Percentiles rank a stretch among this genome's conserved stretches.
phyloP scores from a whole-genome alignment of 139 green algal species.

The Coelastrella sp. region DNA sequence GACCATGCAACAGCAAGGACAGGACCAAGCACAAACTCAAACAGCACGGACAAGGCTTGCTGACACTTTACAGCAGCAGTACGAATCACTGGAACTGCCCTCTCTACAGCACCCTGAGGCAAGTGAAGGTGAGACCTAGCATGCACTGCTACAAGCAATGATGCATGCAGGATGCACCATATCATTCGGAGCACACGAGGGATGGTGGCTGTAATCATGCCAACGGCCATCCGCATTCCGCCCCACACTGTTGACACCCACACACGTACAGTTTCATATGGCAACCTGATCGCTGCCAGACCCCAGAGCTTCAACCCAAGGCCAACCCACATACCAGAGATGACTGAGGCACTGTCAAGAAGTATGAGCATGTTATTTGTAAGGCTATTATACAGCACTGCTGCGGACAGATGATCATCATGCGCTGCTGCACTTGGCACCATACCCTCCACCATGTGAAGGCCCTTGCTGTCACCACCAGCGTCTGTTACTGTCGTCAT shows the following conservation, averaged over 20 bases:
- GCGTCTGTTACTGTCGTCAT: not conserved
- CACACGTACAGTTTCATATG: not conserved
- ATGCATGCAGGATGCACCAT: not conserved
- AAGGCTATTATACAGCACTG: too few species aligned
- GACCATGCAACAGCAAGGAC: not conserved
- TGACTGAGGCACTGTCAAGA: not conserved
- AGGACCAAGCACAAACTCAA: not conserved
- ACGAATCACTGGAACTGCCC: not conserved
- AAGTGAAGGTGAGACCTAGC: not conserved
- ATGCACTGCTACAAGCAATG: not conserved
- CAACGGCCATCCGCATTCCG: not conserved
- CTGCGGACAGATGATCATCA: too few species aligned
- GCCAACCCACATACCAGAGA: constrained; percentile 12
- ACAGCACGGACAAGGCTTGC: not conserved
- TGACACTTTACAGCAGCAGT: not conserved
- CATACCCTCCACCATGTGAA: not conserved
- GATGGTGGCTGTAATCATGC: not conserved
- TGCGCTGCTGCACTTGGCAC: not conserved
- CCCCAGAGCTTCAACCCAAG: constrained; percentile 2
- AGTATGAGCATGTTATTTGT: not conserved
- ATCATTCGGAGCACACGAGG: not conserved
- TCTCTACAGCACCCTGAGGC: not conserved
- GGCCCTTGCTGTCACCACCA: not conserved
- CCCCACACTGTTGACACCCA: not conserved
- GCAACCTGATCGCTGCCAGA: not conserved